Evolutionary conservation across 345 rosid species (phyloP).

Genomic region (Crucihimalaya himalaica): DNA sequence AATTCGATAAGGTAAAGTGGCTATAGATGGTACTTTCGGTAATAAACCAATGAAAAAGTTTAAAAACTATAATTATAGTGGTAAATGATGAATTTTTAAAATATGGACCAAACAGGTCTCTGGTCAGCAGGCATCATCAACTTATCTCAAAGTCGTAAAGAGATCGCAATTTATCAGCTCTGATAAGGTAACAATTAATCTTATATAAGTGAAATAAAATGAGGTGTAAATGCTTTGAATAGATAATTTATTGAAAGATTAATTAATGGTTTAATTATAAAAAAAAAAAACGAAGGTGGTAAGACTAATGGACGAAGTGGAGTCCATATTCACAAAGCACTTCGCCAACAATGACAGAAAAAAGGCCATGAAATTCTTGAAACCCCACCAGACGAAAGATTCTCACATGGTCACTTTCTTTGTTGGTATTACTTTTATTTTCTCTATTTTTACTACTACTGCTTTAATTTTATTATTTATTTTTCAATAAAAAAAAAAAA

Average conservation of each 20-base stretch:
- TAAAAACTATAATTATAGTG: slow-evolving; percentile 16
- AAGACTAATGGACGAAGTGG: slow-evolving; percentile 97
- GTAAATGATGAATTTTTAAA: slow-evolving; percentile 15
- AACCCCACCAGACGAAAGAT: slow-evolving; percentile 78
- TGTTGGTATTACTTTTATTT: slow-evolving; percentile 57
- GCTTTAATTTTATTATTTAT: not conserved
- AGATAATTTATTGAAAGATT: not conserved
- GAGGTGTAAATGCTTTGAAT: not conserved
- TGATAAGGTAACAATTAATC: slow-evolving; percentile 71
- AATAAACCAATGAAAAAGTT: not conserved
- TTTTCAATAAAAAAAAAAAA: not conserved
- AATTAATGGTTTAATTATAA: not conserved
- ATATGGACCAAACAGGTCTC: slow-evolving; percentile 62
- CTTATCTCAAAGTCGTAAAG: slow-evolving; percentile 81
- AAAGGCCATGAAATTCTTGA: slow-evolving; percentile 94
- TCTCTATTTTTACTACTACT: not conserved
- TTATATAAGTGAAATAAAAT: not conserved
- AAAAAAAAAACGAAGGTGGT: slow-evolving; percentile 54
- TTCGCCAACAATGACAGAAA: slow-evolving; percentile 94
- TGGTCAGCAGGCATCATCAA: slow-evolving; percentile 77
- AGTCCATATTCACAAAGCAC: slow-evolving; percentile 93
- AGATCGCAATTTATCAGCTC: slow-evolving; percentile 88
- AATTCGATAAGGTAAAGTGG: slow-evolving; percentile 84
- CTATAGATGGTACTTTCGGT: not conserved
- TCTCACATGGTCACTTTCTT: slow-evolving; percentile 98